phyloP scores from a whole-genome alignment of 2,329 filamentous ascomycete genomes.

The Penicillium sp. region DNA sequence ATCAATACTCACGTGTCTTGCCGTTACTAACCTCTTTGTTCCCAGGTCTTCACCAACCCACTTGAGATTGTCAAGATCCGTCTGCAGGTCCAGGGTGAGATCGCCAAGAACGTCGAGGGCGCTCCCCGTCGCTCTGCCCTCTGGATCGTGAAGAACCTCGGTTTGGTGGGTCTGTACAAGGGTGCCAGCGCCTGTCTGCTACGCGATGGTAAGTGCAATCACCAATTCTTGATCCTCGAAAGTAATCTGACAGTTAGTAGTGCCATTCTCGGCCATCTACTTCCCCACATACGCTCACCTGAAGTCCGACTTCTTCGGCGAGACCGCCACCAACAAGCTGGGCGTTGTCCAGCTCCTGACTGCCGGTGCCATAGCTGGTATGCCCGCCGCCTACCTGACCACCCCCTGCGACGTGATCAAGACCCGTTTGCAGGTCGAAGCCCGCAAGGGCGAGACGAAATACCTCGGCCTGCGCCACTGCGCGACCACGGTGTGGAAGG shows the following conservation, averaged over 20 bases:
- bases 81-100: constrained; percentile 94
- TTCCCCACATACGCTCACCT: constrained; percentile 96
- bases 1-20: constrained; percentile 1
- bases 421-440: constrained; percentile 95
- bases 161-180: constrained; percentile 94
- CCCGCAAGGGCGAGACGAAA: constrained; percentile 85
- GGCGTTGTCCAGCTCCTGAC: constrained; percentile 88
- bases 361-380: constrained; percentile 90
- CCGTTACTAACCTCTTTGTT: constrained; percentile 3
- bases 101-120: constrained; percentile 81
- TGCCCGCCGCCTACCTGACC: constrained; percentile 91
- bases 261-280: constrained; percentile 98
- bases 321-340: constrained; percentile 82
- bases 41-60: constrained; percentile 90
- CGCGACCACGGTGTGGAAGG: constrained; percentile 77
- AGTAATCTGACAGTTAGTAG: constrained; percentile 38
- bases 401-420: constrained; percentile 99
- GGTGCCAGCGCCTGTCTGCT: constrained; percentile 91
- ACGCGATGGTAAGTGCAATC: constrained; percentile 63
- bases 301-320: constrained; percentile 92
- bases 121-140: constrained; percentile 87
- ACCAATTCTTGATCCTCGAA: constrained; percentile 14
- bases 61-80: constrained; percentile 99
- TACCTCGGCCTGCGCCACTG: constrained; percentile 89
- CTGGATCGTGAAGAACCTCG: constrained; percentile 96